Evolutionary conservation across 2,329 filamentous ascomycete genomes (phyloP), one percentile per base, ranked within the genome.

Genomic region (Exophiala viscosa): DNA sequence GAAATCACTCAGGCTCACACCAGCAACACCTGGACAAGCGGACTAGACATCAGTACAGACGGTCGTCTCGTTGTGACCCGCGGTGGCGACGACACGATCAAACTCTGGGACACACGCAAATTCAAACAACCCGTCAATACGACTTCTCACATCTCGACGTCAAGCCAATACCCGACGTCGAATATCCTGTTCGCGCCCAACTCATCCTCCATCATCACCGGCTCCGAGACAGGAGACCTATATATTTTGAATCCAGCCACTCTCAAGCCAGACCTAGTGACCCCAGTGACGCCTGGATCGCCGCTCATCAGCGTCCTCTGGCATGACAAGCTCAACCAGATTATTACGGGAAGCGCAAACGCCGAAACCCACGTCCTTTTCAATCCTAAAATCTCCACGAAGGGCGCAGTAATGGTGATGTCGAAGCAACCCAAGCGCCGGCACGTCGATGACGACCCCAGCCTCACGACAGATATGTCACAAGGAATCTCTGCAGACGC

Each of bases 271-370:
- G 91, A 96, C 67, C 82, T 90, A 28, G 84, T 92, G 50, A 95
- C 92, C 2, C 86, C 89, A 2, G 83, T 99, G n/a, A 96, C 92
- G 0, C 86, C 90, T 0, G 87, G 86, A 11, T 88, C 85, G 5
- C 82, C 92, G 1, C 74, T 99, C 7, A 88, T 97, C 57, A 84
- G 85, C 2, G 89, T 95, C 20, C 77, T 88, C 57, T 99, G 93
- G 93, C 92, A 99, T 65, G 80, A 87, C 15, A 95, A 90, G 70
- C 83, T 99, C 66, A 97, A 99, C 68, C 93, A 99, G 67, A 96
- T 99, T 64, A 72, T 97, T 59, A 95, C 92, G 7, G 92, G 91
- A 53, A 96, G 92, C 41, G 90, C 90, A 47, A 96, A 96, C 65
- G 85, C 86, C 51, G 88, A 95, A 70, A 90, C 88, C 0, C 92